Percentiles rank a stretch among this genome's conserved stretches.
These are phyloP conservation scores for Penicillium brevicompactum DNA, from an alignment of 2,329 filamentous ascomycete genomes.

Conservation along the genomic window DNA sequence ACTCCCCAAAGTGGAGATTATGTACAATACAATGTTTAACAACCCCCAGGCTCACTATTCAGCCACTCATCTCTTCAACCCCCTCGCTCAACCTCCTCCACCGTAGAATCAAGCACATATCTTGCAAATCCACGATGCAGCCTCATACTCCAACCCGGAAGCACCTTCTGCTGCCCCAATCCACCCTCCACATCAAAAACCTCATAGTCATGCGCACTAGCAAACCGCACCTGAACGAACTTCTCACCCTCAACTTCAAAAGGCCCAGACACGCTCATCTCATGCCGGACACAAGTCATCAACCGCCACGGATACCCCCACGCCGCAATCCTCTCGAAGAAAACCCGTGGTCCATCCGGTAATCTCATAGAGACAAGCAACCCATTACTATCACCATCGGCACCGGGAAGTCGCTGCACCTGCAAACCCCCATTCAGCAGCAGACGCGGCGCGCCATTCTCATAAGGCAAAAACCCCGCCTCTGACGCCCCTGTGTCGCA, in stretches of 20 bases:
- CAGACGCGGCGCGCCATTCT: slow-evolving; percentile 4
- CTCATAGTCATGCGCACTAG: slow-evolving; percentile 32
- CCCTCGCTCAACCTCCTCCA: slow-evolving; percentile 17
- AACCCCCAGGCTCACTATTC: background rate
- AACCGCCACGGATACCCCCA: slow-evolving; percentile 35
- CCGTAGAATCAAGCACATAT: slow-evolving; percentile 22
- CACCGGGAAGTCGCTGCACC: slow-evolving; percentile 17
- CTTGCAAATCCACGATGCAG: slow-evolving; percentile 32
- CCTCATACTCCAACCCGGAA: slow-evolving; percentile 25
- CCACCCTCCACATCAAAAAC: slow-evolving; percentile 20
- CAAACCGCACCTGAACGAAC: slow-evolving; percentile 31
- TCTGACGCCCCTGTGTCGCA: slow-evolving; percentile 21
- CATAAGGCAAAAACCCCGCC: slow-evolving; percentile 12
- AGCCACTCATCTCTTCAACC: slow-evolving; percentile 24
- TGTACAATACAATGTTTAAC: background rate
- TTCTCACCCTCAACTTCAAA: slow-evolving; percentile 16
- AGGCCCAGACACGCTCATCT: slow-evolving; percentile 29
- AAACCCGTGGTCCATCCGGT: slow-evolving; percentile 17
- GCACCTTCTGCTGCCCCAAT: slow-evolving; percentile 21
- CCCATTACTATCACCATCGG: slow-evolving; percentile 14
- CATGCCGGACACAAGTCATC: slow-evolving; percentile 28
- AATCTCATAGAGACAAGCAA: slow-evolving; percentile 25
- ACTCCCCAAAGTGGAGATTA: background rate
- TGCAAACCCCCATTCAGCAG: slow-evolving; percentile 23
- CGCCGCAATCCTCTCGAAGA: slow-evolving; percentile 28